Conservation (phyloP, 352 stramenopile genomes). For the Phytophthora fragariaefolia region DNA sequence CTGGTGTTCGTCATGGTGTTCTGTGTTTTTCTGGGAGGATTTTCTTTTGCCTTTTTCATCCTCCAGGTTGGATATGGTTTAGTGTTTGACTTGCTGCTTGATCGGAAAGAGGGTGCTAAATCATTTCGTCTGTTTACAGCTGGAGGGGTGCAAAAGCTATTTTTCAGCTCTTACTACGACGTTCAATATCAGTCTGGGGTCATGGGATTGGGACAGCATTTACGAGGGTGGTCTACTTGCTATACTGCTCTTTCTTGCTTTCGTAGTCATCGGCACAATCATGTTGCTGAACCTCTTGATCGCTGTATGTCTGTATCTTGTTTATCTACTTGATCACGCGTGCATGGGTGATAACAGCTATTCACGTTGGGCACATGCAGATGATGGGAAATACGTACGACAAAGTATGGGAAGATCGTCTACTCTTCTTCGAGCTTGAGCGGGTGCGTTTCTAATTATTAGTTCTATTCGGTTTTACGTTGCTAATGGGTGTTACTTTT, state of each 20-base stretch:
- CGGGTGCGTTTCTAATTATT: slow-evolving; percentile 38
- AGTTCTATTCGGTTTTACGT: slow-evolving; percentile 18
- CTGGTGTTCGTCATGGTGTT: slow-evolving; percentile 80
- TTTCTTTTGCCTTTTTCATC: slow-evolving; percentile 85
- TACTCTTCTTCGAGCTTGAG: slow-evolving; percentile 86
- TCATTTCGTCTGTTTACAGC: slow-evolving; percentile 29
- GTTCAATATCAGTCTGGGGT: slow-evolving; percentile 76
- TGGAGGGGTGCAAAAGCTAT: slow-evolving; percentile 75
- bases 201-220: slow-evolving; percentile 80
- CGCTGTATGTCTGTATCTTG: slow-evolving; percentile 45
- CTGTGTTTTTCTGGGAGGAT: slow-evolving; percentile 73
- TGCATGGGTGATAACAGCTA: too few species aligned
- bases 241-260: slow-evolving; percentile 74
- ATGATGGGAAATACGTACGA: slow-evolving; percentile 89
- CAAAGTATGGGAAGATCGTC: slow-evolving; percentile 83
- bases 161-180: slow-evolving; percentile 62
- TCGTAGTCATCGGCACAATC: slow-evolving; percentile 81
- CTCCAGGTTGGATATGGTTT: slow-evolving; percentile 55
- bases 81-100: not conserved
- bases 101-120: not conserved
- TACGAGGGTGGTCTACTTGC: slow-evolving; percentile 73
- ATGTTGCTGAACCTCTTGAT: slow-evolving; percentile 86
- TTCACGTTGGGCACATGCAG: slow-evolving; percentile 35
- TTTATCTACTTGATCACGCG: too few species aligned
- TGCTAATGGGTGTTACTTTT: slow-evolving; percentile 12